These are phyloP conservation scores for Dioszegia hungarica DNA, from an alignment of 768 basidiomycete species.

Conservation along the genomic window DNA sequence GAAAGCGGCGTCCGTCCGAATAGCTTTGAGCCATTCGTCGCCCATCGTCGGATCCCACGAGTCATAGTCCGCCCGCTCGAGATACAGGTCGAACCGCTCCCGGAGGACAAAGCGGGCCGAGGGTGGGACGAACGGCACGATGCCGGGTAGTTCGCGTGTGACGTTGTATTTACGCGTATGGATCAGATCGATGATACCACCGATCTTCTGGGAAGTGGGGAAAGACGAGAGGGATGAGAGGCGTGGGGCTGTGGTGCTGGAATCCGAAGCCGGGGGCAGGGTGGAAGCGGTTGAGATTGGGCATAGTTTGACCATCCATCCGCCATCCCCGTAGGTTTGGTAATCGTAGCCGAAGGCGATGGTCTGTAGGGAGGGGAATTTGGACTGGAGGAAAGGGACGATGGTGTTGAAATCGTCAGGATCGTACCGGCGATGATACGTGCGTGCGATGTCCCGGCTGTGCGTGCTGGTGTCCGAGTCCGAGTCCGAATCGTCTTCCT, in stretches of 20 bases:
- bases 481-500: not conserved
- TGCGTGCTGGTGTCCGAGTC: no score
- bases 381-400: not conserved
- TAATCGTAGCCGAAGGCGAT: not conserved
- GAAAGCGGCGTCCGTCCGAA: not conserved
- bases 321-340: not conserved
- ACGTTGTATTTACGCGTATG: no score
- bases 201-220: no score
- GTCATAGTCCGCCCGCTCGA: not conserved
- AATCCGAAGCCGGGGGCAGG: no score
- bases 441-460: no score
- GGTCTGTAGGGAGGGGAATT: not conserved
- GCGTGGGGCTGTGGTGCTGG: no score
- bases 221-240: no score
- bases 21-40: not conserved
- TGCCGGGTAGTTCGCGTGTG: not conserved
- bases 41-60: not conserved
- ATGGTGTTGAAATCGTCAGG: not conserved
- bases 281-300: no score
- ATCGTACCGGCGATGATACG: not conserved
- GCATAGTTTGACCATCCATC: no score
- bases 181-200: no score
- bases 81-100: not conserved
- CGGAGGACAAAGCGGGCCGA: not conserved
- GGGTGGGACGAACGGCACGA: not conserved